Percentiles rank a stretch among this genome's conserved stretches.
Evolutionary conservation across 768 basidiomycete genomes (phyloP).

Genomic region (Suillus hirtellus): DNA sequence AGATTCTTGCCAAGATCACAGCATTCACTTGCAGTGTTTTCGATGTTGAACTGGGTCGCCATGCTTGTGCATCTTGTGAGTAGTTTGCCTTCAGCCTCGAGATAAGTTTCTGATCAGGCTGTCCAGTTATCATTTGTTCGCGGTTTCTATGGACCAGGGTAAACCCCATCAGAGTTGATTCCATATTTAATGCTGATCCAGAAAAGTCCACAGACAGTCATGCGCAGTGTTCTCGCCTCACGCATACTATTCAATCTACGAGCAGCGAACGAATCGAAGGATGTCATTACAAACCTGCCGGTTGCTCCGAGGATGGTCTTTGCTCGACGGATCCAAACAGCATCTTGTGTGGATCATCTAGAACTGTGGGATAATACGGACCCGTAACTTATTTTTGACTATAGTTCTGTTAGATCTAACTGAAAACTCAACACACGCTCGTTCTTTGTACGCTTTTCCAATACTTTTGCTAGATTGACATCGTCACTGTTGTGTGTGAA

Average conservation of each 20-base stretch:
- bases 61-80: neutral
- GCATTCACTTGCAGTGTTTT: neutral
- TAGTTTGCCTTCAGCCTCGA: neutral
- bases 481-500: neutral
- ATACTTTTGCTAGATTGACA: neutral
- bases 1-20: neutral
- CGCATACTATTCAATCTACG: slow-evolving; percentile 14
- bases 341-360: neutral
- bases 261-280: neutral
- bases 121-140: neutral
- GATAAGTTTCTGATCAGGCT: neutral
- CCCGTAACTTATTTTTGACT: neutral
- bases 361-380: neutral
- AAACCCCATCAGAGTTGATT: neutral
- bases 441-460: neutral
- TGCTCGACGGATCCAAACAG: neutral
- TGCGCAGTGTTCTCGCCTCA: slow-evolving; percentile 13
- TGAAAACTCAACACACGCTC: neutral
- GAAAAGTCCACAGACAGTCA: slow-evolving; percentile 7
- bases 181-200: neutral
- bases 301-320: neutral
- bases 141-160: neutral
- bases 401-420: neutral
- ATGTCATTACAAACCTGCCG: neutral
- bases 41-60: neutral